These are phyloP conservation scores for Mucor plumbeus DNA, from an alignment of 371 early-diverging fungal species.

Conservation along the genomic window DNA sequence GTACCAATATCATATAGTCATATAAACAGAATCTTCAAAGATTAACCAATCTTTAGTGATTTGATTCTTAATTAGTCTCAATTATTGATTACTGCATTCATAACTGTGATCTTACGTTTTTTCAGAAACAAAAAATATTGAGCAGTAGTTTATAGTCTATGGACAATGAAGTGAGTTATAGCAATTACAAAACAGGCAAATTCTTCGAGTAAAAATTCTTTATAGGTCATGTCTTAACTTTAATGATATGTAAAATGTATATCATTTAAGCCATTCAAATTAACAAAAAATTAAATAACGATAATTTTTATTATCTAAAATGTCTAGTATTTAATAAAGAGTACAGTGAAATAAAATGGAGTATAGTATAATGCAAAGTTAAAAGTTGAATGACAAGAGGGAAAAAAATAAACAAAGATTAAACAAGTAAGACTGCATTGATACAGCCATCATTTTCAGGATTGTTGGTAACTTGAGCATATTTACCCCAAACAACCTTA, in stretches of 20 bases:
- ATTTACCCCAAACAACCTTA: slow-evolving; percentile 99
- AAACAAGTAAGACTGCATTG: slow-evolving; percentile 93
- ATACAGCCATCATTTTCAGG: slow-evolving; percentile 97
- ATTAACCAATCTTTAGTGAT: too few relatives aligned
- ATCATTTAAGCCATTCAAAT: not conserved
- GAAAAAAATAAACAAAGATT: slow-evolving; percentile 29
- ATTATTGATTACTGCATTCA: too few relatives aligned
- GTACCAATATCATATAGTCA: not conserved
- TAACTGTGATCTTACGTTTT: too few relatives aligned
- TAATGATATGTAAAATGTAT: not conserved
- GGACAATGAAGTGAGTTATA: too few relatives aligned
- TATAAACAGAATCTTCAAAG: not conserved
- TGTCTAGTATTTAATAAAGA: slow-evolving; percentile 3
- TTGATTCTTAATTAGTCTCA: too few relatives aligned
- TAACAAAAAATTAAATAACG: not conserved
- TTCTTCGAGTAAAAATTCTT: too few relatives aligned
- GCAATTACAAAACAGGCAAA: too few relatives aligned
- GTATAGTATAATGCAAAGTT: not conserved
- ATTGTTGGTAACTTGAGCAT: slow-evolving; percentile 97
- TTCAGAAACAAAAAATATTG: too few relatives aligned
- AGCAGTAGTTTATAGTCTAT: too few relatives aligned
- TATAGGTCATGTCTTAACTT: too few relatives aligned
- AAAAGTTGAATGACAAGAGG: too few relatives aligned
- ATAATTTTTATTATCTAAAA: not conserved
- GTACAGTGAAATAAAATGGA: slow-evolving; percentile 1